Percentiles rank a stretch among this genome's conserved stretches.
Conservation (phyloP, 345 rosid species). For the Brassica rapa region DNA sequence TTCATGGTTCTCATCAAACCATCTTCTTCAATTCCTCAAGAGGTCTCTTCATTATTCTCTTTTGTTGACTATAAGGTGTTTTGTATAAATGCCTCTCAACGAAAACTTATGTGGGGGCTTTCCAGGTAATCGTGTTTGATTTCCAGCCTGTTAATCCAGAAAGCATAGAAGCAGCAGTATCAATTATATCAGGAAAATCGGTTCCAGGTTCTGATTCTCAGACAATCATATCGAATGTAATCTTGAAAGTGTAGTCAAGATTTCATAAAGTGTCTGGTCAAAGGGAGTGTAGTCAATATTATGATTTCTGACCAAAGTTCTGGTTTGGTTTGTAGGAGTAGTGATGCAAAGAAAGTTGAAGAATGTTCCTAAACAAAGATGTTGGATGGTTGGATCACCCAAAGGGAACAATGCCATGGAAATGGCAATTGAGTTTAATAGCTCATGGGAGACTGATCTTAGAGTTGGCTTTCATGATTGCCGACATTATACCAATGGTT, state of each 20-base stretch:
- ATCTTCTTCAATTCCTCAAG: conserved; percentile 14
- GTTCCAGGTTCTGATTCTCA: conserved; percentile 39
- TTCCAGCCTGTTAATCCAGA: conserved; percentile 40
- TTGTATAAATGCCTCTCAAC: not conserved
- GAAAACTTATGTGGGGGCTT: not conserved
- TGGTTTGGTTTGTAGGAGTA: conserved; percentile 44
- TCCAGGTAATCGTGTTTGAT: conserved; percentile 40
- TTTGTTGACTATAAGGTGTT: not conserved
- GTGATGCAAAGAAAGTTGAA: conserved; percentile 53
- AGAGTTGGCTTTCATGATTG: conserved; percentile 75
- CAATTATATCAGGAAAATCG: conserved; percentile 30
- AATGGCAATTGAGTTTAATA: conserved; percentile 52
- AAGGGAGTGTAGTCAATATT: conserved; percentile 13
- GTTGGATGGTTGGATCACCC: conserved; percentile 75
- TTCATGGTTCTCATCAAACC: conserved; percentile 61
- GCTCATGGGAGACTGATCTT: conserved; percentile 62
- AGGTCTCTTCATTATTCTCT: conserved; percentile 15
- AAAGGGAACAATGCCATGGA: conserved; percentile 48
- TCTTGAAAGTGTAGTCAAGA: no score
- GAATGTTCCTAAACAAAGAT: conserved; percentile 61
- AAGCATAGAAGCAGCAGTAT: conserved; percentile 36
- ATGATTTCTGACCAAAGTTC: not conserved
- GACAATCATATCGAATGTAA: conserved; percentile 29
- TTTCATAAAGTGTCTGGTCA: no score
- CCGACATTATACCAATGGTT: conserved; percentile 78